Base-by-base conservation (phyloP, 768 basidiomycete species). In the Cubamyces sp. region DNA sequence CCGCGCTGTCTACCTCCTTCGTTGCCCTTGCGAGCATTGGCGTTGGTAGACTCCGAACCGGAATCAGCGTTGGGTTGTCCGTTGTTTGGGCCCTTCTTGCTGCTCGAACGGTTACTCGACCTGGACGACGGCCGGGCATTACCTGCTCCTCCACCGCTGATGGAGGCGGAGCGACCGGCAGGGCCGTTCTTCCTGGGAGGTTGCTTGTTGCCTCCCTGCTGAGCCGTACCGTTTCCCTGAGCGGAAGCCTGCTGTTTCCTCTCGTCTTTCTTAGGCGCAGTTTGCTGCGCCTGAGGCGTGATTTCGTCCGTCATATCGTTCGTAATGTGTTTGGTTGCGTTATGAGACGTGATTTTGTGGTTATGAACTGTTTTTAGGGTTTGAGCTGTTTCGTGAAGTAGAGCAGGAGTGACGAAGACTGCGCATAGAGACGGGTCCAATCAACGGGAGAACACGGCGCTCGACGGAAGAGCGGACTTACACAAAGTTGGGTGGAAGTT, bases 271-370 rank as follows among this genome's bases (percentile, higher is more conserved):
- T 82, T 90, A 64, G 78, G 73, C 58, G 78, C 76, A 71, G 78
- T 71, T 59, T 71, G 76, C 60, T 74, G 77, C 52, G 72, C 71
- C 76, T 83, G 85, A 71, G 83, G 79, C 75, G 81, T 81, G 72
- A 81, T 78, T 81, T 91, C 87, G 82, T 93, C 91, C 75, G 88
- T 90, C 91, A 93, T 93, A 77, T 87, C 85, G 88, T 85, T 90
- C 88, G 87, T 92, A 82, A 86, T 74, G 81, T 73, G 61, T 57
- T 55, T 61, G 54, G 60, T 58, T 66, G 62, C 45, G 64, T 75
- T 77, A 74, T 76, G 64, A 62, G 64, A 71, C 42, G 45, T 74
- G 76, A 78, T 82, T 80, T 75, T 74, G 68, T 67, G 40, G 66
- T 81, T 85, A 85, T 80, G 72, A 54, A 34, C 70, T 76, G 74